Conservation (phyloP, 2,329 filamentous ascomycete genomes). For the Trichoderma brevicompactum region DNA sequence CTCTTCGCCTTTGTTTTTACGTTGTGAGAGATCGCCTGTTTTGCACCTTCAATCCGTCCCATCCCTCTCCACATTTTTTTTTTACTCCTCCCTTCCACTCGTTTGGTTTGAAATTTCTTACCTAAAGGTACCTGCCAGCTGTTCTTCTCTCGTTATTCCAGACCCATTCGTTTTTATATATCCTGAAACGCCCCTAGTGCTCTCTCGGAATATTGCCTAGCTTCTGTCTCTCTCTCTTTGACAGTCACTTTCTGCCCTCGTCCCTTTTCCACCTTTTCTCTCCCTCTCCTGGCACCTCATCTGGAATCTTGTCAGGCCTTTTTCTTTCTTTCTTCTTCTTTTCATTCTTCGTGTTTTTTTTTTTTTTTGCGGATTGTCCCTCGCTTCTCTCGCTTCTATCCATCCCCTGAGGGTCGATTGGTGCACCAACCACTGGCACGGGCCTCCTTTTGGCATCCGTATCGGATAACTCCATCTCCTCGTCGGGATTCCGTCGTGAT, state of each 20-base stretch:
- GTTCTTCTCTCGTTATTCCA: constrained; percentile 29
- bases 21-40: constrained; percentile 12
- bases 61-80: constrained; percentile 19
- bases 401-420: constrained; percentile 22
- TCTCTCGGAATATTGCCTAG: constrained; percentile 34
- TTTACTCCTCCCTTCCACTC: constrained; percentile 20
- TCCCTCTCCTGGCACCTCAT: neutral
- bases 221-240: neutral
- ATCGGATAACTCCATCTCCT: neutral
- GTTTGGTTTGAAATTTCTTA: constrained; percentile 13
- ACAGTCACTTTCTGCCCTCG: constrained; percentile 22
- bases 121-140: neutral
- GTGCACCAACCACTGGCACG: constrained; percentile 1
- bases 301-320: neutral
- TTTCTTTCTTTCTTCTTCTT: neutral
- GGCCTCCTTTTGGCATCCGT: neutral
- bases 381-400: constrained; percentile 28
- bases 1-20: constrained; percentile 4
- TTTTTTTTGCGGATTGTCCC: constrained; percentile 31
- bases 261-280: neutral
- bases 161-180: constrained; percentile 29
- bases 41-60: constrained; percentile 14
- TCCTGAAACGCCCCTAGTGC: constrained; percentile 28
- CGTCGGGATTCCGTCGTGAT: neutral
- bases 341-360: constrained; percentile 26